Conservation (phyloP, 1,139 yeast species). For the Nakaseomyces glabratus region DNA sequence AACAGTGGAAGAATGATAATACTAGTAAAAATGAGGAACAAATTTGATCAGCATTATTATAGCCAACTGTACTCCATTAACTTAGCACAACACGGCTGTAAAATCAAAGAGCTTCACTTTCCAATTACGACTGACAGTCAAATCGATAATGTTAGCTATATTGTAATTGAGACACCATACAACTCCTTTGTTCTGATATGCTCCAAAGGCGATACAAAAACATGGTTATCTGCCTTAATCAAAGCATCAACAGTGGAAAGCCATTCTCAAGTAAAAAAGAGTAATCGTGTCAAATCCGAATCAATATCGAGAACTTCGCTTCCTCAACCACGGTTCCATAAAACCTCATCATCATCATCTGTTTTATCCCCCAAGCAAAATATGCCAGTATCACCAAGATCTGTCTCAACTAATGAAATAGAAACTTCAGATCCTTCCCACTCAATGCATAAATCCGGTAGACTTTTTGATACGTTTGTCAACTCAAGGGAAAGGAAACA, state of each 20-base stretch:
- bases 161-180: constrained; percentile 27
- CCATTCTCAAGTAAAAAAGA: neutral
- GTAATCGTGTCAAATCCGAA: constrained; percentile 2
- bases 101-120: constrained; percentile 22
- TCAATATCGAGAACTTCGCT: neutral
- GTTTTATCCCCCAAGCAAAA: constrained; percentile 1
- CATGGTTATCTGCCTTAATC: constrained; percentile 24
- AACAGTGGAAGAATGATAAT: constrained; percentile 26
- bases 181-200: constrained; percentile 25
- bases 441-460: constrained; percentile 10
- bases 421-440: neutral
- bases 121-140: constrained; percentile 10
- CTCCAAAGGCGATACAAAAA: constrained; percentile 11
- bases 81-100: constrained; percentile 23
- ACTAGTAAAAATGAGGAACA: constrained; percentile 19
- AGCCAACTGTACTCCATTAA: constrained; percentile 23
- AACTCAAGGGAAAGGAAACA: constrained; percentile 24
- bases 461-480: constrained; percentile 31
- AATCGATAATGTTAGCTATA: constrained; percentile 10
- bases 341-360: neutral
- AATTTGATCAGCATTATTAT: constrained; percentile 13
- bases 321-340: neutral
- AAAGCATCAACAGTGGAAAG: constrained; percentile 11
- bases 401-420: neutral
- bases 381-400: constrained; percentile 8